A percentile compares a stretch with the other conserved stretches of the same genome.
These are phyloP conservation scores for Sonneratia caseolaris DNA, from an alignment of 345 rosid species.

Conservation along the genomic window DNA sequence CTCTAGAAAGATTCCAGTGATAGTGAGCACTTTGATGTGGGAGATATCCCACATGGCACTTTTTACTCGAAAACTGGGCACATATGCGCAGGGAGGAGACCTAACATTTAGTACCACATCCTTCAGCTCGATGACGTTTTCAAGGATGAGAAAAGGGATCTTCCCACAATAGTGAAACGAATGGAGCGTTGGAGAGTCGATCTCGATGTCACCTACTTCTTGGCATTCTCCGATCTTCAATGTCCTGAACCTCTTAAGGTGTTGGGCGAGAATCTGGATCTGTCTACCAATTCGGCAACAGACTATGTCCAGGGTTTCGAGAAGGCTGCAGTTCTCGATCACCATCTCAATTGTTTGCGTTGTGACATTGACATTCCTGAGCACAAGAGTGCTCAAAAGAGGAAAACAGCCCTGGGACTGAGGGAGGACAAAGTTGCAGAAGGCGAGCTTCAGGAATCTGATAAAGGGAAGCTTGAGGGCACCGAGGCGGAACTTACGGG, in stretches of 20 bases:
- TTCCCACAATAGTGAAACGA: constrained; percentile 5
- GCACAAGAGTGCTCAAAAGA: constrained; percentile 5
- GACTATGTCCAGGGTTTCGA: constrained; percentile 4
- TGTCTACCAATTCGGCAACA: background rate
- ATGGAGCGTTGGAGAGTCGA: background rate
- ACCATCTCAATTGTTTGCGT: background rate
- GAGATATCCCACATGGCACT: background rate
- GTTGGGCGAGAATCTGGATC: background rate
- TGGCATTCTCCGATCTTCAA: constrained; percentile 5
- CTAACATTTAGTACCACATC: constrained; percentile 2
- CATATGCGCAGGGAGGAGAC: background rate
- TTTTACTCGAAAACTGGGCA: background rate
- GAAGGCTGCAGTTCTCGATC: constrained; percentile 2
- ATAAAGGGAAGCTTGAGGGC: background rate
- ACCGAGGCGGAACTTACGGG: background rate
- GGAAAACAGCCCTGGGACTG: background rate
- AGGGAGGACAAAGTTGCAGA: background rate
- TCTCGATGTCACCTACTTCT: background rate
- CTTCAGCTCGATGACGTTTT: background rate
- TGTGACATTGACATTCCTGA: background rate
- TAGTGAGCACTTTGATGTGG: background rate
- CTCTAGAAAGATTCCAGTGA: constrained; percentile 16
- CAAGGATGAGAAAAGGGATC: background rate
- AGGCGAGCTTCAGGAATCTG: constrained; percentile 1
- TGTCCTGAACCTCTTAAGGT: background rate